Conservation (phyloP, 306 rosid species). For the Comarum palustre region DNA sequence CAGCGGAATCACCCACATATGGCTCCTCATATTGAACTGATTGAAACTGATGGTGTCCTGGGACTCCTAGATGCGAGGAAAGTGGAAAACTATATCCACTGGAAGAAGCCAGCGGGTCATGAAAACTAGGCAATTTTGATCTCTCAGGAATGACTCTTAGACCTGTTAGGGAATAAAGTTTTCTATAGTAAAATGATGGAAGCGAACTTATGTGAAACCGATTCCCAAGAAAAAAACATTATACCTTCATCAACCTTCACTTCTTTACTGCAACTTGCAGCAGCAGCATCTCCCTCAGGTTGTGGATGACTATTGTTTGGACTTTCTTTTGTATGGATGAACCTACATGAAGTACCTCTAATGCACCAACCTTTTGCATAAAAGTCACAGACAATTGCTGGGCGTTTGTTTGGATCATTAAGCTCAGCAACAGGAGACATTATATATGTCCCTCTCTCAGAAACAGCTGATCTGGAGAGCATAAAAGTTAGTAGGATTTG, state of each 20-base stretch:
- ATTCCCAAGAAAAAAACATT: conserved; percentile 29
- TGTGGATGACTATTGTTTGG: conserved; percentile 32
- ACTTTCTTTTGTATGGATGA: conserved; percentile 66
- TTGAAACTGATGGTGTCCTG: conserved; percentile 37
- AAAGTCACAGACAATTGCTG: conserved; percentile 58
- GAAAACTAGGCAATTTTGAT: conserved; percentile 46
- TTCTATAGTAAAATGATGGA: conserved; percentile 31
- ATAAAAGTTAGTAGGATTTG: conserved; percentile 35
- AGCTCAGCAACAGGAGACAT: conserved; percentile 51
- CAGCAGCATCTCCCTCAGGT: conserved; percentile 42
- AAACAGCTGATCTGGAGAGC: conserved; percentile 48
- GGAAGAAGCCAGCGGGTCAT: conserved; percentile 39
- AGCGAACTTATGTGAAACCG: conserved; percentile 32
- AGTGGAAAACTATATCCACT: conserved; percentile 26
- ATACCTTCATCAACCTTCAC: conserved; percentile 71
- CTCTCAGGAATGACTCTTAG: conserved; percentile 33
- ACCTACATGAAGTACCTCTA: conserved; percentile 78
- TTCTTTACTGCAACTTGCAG: conserved; percentile 44
- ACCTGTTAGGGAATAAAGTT: conserved; percentile 51
- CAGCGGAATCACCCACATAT: conserved; percentile 16
- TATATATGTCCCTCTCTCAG: conserved; percentile 41
- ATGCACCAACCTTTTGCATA: conserved; percentile 95
- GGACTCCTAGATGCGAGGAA: conserved; percentile 42
- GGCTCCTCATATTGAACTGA: conserved; percentile 35
- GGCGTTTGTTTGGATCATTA: conserved; percentile 50